phyloP scores from a whole-genome alignment of 2,329 filamentous ascomycete species.

The Fusarium pininemorale region DNA sequence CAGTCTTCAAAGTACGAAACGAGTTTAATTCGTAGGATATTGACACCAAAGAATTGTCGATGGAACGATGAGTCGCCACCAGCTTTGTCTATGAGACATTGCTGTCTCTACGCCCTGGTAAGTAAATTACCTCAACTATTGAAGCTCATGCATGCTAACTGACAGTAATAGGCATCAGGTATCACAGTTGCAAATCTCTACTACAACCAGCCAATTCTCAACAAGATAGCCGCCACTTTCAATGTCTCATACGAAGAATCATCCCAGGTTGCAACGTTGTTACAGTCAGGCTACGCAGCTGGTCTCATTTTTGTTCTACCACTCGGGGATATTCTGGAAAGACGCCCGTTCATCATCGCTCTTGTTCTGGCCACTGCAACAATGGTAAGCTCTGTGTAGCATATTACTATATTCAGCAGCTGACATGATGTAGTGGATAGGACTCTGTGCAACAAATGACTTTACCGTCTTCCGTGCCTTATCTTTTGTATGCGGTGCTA shows the following conservation, averaged over 20 bases:
- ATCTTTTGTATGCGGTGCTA: slow-evolving; percentile 78
- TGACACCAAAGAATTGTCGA: slow-evolving; percentile 71
- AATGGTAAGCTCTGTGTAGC: slow-evolving; percentile 57
- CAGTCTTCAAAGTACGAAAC: slow-evolving; percentile 36
- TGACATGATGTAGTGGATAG: slow-evolving; percentile 64
- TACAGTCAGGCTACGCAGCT: slow-evolving; percentile 81
- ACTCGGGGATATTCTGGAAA: slow-evolving; percentile 73
- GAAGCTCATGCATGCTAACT: background rate
- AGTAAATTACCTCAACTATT: slow-evolving; percentile 9
- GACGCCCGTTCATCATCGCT: slow-evolving; percentile 74
- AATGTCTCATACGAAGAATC: slow-evolving; percentile 74
- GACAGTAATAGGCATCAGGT: slow-evolving; percentile 55
- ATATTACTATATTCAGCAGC: background rate
- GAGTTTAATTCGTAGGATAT: slow-evolving; percentile 31
- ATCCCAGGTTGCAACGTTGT: slow-evolving; percentile 74
- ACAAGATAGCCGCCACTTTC: slow-evolving; percentile 77
- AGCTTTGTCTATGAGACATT: slow-evolving; percentile 72
- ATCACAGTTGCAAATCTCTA: slow-evolving; percentile 85
- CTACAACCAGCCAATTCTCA: slow-evolving; percentile 82
- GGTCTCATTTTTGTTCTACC: slow-evolving; percentile 81
- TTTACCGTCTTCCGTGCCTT: slow-evolving; percentile 73
- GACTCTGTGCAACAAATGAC: slow-evolving; percentile 72
- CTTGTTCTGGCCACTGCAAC: slow-evolving; percentile 75
- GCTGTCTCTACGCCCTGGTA: slow-evolving; percentile 75
- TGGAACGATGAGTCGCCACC: slow-evolving; percentile 74